phyloP scores from a whole-genome alignment of 805 yeast genomes.

The Lipomyces yamadae region DNA sequence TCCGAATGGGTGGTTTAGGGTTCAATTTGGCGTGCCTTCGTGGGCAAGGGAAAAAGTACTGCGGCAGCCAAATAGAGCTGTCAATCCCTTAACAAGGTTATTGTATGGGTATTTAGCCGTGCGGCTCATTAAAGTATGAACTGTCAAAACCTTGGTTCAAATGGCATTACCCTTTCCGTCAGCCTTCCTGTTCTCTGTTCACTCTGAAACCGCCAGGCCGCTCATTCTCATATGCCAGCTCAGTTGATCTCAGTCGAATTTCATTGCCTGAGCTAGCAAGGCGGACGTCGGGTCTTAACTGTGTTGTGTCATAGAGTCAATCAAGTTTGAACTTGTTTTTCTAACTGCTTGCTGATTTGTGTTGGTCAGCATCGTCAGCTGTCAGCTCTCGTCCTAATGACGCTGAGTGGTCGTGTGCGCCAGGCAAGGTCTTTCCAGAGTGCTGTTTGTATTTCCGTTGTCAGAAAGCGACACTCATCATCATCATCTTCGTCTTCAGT shows the following conservation, averaged over 20 bases:
- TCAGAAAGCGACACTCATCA: conserved; percentile 6
- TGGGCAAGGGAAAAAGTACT: no score
- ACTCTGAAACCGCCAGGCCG: not conserved
- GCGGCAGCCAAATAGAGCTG: no score
- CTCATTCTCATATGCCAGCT: not conserved
- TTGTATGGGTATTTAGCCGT: no score
- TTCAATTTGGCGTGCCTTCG: no score
- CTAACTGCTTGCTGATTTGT: not conserved
- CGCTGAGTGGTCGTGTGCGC: not conserved
- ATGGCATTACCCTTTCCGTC: no score
- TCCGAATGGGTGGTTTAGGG: no score
- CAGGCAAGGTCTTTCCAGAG: not conserved
- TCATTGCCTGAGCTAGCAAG: not conserved
- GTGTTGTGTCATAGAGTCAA: not conserved
- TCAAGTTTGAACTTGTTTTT: not conserved
- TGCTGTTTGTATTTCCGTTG: not conserved
- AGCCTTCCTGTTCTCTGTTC: no score
- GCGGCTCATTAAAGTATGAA: not conserved
- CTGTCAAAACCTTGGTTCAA: no score
- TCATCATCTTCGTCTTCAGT: conserved; percentile 17
- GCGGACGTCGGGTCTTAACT: not conserved
- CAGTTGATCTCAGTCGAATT: not conserved
- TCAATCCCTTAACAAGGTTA: no score
- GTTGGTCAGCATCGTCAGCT: not conserved
- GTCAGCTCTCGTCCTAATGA: not conserved